Evolutionary conservation across 2,329 filamentous ascomycete genomes (phyloP).

Genomic region (Emydomyces testavorans): DNA sequence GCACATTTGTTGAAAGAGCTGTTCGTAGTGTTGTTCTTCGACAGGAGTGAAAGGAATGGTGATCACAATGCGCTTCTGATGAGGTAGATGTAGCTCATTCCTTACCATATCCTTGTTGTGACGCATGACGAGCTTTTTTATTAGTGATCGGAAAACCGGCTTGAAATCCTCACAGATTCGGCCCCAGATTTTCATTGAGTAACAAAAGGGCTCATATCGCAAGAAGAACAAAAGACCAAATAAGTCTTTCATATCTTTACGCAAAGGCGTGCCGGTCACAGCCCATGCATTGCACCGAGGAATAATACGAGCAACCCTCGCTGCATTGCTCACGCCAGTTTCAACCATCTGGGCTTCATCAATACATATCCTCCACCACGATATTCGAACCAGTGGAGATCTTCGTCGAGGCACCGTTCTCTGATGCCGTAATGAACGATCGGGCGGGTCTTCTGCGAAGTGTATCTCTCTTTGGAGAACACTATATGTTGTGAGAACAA

Average conservation of each 20-base stretch:
- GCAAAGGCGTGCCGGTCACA: constrained; percentile 80
- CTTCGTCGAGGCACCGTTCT: constrained; percentile 54
- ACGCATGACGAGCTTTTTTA: constrained; percentile 61
- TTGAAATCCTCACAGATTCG: constrained; percentile 52
- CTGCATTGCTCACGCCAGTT: constrained; percentile 71
- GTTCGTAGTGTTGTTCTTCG: constrained; percentile 79
- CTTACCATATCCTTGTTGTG: constrained; percentile 77
- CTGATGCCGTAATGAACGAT: constrained; percentile 54
- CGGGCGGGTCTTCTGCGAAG: constrained; percentile 58
- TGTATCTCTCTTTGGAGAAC: constrained; percentile 72
- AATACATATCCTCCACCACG: constrained; percentile 73
- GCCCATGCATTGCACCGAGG: constrained; percentile 84
- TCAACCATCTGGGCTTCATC: constrained; percentile 81
- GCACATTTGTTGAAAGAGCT: constrained; percentile 64
- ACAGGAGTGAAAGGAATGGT: constrained; percentile 81
- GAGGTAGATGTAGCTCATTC: constrained; percentile 64
- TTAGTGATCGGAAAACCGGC: constrained; percentile 55
- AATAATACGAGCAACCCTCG: constrained; percentile 65
- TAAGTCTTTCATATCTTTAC: constrained; percentile 66
- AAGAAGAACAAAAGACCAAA: constrained; percentile 73
- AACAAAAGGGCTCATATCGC: constrained; percentile 62
- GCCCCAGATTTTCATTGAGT: constrained; percentile 54
- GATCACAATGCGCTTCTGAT: constrained; percentile 75
- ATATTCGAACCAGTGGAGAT: constrained; percentile 68
- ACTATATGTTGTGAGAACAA: constrained; percentile 53